Conservation (phyloP, 495 filamentous ascomycete genomes). For the Podospora tetraspora region DNA sequence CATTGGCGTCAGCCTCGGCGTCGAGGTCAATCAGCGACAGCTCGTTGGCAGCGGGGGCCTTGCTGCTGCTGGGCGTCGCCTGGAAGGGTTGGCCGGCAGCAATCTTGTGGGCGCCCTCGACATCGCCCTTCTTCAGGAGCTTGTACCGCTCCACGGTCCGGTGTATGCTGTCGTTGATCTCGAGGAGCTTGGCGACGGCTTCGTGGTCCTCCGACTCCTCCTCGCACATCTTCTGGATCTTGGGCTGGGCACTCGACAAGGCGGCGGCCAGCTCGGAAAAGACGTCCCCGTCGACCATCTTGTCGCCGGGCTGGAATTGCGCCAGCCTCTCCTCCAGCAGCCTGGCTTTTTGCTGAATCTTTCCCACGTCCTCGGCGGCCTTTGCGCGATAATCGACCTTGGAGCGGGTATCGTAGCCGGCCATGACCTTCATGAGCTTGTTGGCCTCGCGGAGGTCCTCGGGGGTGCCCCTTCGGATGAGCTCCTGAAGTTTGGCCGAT, state of each 20-base stretch:
- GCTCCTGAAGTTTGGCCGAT: conserved; percentile 92
- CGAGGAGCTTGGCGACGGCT: conserved; percentile 87
- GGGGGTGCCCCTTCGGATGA: conserved; percentile 86
- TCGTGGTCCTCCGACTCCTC: conserved; percentile 96
- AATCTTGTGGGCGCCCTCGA: conserved; percentile 80
- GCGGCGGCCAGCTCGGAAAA: conserved; percentile 94
- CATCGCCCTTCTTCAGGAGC: conserved; percentile 86
- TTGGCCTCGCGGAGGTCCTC: conserved; percentile 95
- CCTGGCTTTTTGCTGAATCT: conserved; percentile 88
- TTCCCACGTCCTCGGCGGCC: conserved; percentile 88
- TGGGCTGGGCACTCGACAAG: conserved; percentile 89
- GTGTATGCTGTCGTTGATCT: conserved; percentile 98
- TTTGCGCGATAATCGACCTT: conserved; percentile 98
- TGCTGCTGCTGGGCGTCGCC: conserved; percentile 39
- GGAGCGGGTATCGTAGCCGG: conserved; percentile 86
- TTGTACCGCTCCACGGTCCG: conserved; percentile 92
- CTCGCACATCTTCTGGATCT: conserved; percentile 99
- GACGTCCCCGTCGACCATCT: conserved; percentile 82
- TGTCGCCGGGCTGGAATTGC: conserved; percentile 73
- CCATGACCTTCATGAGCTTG: conserved; percentile 97
- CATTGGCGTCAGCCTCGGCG: conserved; percentile 59
- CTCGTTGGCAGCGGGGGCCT: conserved; percentile 73
- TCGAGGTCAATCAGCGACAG: conserved; percentile 91
- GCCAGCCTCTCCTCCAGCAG: conserved; percentile 90
- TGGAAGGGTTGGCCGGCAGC: conserved; percentile 71